These are phyloP conservation scores for Ceratobasidium sp. DNA, from an alignment of 1,284 basidiomycete species.

Conservation along the genomic window DNA sequence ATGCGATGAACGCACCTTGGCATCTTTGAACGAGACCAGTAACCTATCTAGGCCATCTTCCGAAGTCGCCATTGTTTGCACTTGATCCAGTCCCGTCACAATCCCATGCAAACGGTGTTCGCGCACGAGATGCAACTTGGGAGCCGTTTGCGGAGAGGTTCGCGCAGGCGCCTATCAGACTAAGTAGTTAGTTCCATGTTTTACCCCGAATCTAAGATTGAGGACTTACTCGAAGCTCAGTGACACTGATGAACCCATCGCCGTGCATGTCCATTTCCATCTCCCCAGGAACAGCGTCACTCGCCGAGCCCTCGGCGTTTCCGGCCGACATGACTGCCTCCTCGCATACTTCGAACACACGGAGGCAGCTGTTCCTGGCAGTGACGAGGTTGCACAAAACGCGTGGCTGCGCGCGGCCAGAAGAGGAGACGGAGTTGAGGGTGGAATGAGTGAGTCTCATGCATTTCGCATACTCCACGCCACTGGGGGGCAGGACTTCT, in stretches of 20 bases:
- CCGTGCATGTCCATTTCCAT: constrained; percentile 76
- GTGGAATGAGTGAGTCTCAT: constrained; percentile 80
- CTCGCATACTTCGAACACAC: constrained; percentile 84
- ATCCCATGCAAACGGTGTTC: constrained; percentile 87
- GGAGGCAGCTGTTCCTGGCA: constrained; percentile 79
- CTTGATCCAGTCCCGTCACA: constrained; percentile 83
- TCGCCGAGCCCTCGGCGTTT: constrained; percentile 60
- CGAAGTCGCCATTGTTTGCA: constrained; percentile 78
- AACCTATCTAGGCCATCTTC: constrained; percentile 88
- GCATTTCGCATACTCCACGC: constrained; percentile 82
- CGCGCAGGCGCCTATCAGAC: not conserved
- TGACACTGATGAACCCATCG: constrained; percentile 80
- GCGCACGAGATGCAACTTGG: constrained; percentile 76
- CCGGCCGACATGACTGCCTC: constrained; percentile 62
- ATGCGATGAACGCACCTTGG: constrained; percentile 68
- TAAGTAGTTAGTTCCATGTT: constrained; percentile 40
- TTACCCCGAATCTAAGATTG: constrained; percentile 44
- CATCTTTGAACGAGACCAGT: constrained; percentile 91
- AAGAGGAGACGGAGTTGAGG: constrained; percentile 52
- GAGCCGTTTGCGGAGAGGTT: constrained; percentile 59
- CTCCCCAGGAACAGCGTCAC: constrained; percentile 67
- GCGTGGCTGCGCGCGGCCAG: constrained; percentile 48
- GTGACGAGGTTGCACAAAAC: constrained; percentile 83
- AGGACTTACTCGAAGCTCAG: constrained; percentile 70
- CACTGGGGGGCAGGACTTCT: constrained; percentile 85